Base-by-base conservation (phyloP, 2,329 filamentous ascomycete genomes). In the Scortechinia acanthostroma region DNA sequence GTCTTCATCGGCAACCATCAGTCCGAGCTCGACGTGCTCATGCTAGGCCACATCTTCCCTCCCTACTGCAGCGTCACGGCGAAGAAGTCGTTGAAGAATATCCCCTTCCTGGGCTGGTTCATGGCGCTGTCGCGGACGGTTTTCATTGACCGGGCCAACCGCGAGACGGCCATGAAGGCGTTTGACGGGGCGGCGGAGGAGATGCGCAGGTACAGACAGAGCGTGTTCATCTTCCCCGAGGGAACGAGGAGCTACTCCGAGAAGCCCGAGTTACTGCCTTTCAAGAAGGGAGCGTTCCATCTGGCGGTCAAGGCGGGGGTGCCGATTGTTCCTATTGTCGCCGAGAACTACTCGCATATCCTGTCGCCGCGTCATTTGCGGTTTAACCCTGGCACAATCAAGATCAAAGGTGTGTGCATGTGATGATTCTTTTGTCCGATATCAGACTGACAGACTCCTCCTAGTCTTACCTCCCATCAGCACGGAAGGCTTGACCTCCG, bases 201-300 rank as follows among this genome's bases (percentile, higher is more conserved):
- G 62, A 98, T 98, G 69, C 77, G 74, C 55, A 66, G 66, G 44
- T 74, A 84, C 56, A 74, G 70, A 51, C 86, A 91, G 70, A 87
- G 77, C 63, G 87, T 91, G 54, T 91, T 82, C 69, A 89, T 91
- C 68, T 91, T 91, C 64, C 86, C 87, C 48, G 93, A 98, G 69
- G 93, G 93, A 43, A 98, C 93, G 1, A 79, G 93, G 53, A 94
- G 88, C 61, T 95, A 97, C 68, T 76, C 86, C 47, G 80, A 85
- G 55, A 83, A 91, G 45, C 87, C 93, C 2, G 78, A 76, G 48
- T 68, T 98, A 55, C 71, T 97, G 45, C 88, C 90, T n/a, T 98
- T 97, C 75, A 98, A 98, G 70, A 98, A 98, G 73, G 93, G 93
- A 48, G 93, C 91, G 42, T 98, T 98, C 66, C 91, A 98, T 63